phyloP scores from a whole-genome alignment of 139 green algal genomes.

The Chlamydomonas urium region DNA sequence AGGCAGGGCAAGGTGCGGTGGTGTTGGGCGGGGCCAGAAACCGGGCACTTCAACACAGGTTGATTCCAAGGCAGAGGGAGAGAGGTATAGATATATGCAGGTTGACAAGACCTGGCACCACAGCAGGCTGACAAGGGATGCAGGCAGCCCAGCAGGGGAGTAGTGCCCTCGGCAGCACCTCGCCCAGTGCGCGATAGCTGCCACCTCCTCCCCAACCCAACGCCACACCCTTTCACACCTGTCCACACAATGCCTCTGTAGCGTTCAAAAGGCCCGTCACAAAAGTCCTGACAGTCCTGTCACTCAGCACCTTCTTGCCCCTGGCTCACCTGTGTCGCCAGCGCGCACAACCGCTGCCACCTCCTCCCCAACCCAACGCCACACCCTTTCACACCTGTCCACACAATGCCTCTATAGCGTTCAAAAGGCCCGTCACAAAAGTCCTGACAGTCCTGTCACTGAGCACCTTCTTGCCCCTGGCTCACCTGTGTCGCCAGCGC shows the following conservation, averaged over 20 bases:
- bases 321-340: background rate
- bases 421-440: background rate
- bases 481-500: background rate
- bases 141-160: conserved; percentile 45
- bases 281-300: background rate
- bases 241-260: conserved; percentile 3
- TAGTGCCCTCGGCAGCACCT: conserved; percentile 55
- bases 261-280: background rate
- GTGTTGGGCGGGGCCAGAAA: too few species aligned
- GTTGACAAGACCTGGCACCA: conserved; percentile 40
- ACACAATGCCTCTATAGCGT: conserved; percentile 5
- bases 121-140: conserved; percentile 32
- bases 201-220: too few species aligned
- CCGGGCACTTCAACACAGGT: too few species aligned
- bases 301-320: background rate
- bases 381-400: conserved; percentile 32
- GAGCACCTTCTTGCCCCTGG: background rate
- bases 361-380: too few species aligned
- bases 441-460: background rate
- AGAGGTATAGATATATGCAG: too few species aligned
- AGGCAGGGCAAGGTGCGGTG: too few species aligned
- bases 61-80: too few species aligned
- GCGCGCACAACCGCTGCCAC: too few species aligned
- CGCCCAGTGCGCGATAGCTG: background rate
- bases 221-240: background rate